Percentiles rank a stretch among this genome's conserved stretches.
Evolutionary conservation across 1,139 yeast species (phyloP).

Genomic region (Trichomonascaceae sp.): DNA sequence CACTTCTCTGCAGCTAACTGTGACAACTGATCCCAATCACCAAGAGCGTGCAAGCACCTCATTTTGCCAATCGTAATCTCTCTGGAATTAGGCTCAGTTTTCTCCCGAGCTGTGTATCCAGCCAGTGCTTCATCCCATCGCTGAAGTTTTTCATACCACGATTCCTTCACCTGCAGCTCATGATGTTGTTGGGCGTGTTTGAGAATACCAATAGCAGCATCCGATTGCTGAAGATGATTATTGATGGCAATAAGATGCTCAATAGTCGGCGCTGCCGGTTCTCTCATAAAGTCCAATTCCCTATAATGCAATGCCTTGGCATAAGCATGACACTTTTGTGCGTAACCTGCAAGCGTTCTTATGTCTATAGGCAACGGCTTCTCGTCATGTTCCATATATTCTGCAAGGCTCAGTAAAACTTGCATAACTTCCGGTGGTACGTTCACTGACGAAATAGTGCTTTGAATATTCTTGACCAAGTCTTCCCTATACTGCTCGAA

Average conservation of each 20-base stretch:
- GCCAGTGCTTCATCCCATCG: constrained; percentile 97
- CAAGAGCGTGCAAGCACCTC: constrained; percentile 95
- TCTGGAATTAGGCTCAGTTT: constrained; percentile 41
- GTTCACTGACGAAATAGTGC: constrained; percentile 82
- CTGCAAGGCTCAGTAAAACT: constrained; percentile 80
- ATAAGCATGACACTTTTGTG: constrained; percentile 93
- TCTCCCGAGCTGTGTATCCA: constrained; percentile 65
- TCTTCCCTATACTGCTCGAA: constrained; percentile 93
- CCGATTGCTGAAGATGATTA: constrained; percentile 91
- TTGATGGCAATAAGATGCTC: constrained; percentile 89
- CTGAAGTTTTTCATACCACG: constrained; percentile 95
- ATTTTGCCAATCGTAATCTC: constrained; percentile 95
- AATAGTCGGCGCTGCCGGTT: constrained; percentile 86
- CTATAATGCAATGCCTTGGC: constrained; percentile 96
- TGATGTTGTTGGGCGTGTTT: constrained; percentile 95
- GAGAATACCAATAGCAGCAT: constrained; percentile 95
- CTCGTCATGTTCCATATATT: constrained; percentile 96
- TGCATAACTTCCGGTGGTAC: constrained; percentile 96
- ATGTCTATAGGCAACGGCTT: constrained; percentile 88
- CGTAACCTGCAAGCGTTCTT: constrained; percentile 83
- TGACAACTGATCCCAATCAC: constrained; percentile 94
- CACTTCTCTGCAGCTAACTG: constrained; percentile 84
- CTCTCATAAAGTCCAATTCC: constrained; percentile 90
- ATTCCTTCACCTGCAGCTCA: constrained; percentile 85
- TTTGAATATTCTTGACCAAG: constrained; percentile 74